Evolutionary conservation across 441 rosid genomes (phyloP).

Genomic region (Omphalea diandra): DNA sequence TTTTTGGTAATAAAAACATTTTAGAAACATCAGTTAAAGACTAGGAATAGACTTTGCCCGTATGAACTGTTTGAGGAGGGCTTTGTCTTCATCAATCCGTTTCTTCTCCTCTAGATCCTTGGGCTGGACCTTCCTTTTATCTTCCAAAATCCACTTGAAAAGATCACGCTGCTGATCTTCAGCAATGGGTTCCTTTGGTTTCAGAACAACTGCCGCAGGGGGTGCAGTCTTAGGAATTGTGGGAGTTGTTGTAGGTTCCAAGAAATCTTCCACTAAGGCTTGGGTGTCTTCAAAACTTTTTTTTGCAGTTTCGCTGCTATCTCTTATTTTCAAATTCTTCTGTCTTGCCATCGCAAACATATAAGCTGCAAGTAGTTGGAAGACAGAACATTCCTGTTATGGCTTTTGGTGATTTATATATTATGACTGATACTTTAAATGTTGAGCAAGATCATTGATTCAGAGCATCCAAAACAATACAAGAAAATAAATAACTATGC

Average conservation of each 20-base stretch:
- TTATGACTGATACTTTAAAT: neutral
- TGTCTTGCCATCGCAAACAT: slow-evolving; percentile 55
- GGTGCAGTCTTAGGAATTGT: slow-evolving; percentile 26
- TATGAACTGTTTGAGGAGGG: slow-evolving; percentile 74
- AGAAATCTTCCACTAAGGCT: slow-evolving; percentile 28
- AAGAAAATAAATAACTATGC: neutral
- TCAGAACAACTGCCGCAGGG: slow-evolving; percentile 28
- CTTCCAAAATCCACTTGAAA: slow-evolving; percentile 87
- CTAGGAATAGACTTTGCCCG: slow-evolving; percentile 64
- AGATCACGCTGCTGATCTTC: slow-evolving; percentile 74
- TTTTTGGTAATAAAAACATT: too few relatives aligned
- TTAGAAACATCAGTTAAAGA: slow-evolving; percentile 35
- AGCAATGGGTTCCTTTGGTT: slow-evolving; percentile 53
- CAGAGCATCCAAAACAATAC: neutral
- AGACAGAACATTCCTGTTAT: neutral
- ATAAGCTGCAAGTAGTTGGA: slow-evolving; percentile 50
- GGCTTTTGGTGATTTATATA: neutral
- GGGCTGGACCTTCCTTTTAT: slow-evolving; percentile 80
- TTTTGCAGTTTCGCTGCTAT: slow-evolving; percentile 29
- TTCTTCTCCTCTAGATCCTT: slow-evolving; percentile 71
- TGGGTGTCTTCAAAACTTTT: slow-evolving; percentile 20
- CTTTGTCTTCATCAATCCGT: slow-evolving; percentile 77
- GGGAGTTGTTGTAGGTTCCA: slow-evolving; percentile 17
- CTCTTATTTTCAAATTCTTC: slow-evolving; percentile 34
- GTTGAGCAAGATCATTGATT: neutral